A percentile compares a stretch with the other conserved stretches of the same genome.
Conservation (phyloP, 2,329 filamentous ascomycete species). For the Fusarium camptoceras region DNA sequence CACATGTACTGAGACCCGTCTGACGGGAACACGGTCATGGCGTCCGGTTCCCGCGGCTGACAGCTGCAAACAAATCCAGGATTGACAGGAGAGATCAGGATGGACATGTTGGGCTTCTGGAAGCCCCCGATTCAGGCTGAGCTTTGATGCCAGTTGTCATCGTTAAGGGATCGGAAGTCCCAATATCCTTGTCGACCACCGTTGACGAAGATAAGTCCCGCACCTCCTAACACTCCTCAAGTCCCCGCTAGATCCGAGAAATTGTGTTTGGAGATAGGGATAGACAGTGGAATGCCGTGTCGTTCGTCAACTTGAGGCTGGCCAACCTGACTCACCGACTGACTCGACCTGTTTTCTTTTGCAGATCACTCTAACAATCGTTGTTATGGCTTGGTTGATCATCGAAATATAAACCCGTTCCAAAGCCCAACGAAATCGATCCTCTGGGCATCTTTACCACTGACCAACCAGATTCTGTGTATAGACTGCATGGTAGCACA, state of each 20-base stretch:
- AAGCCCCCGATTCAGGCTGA: conserved; percentile 21
- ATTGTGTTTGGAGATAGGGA: background rate
- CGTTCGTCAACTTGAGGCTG: background rate
- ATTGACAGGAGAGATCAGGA: background rate
- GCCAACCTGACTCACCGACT: background rate
- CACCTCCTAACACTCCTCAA: conserved; percentile 2
- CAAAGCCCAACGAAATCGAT: background rate
- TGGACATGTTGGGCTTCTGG: conserved; percentile 13
- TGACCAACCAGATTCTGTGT: conserved; percentile 4
- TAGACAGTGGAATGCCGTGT: background rate
- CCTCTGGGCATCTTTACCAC: background rate
- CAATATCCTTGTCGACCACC: conserved; percentile 1
- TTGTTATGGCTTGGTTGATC: background rate
- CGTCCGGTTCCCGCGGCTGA: conserved; percentile 8
- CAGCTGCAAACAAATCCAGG: background rate
- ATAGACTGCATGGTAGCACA: background rate
- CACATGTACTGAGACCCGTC: conserved; percentile 16
- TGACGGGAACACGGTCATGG: conserved; percentile 16
- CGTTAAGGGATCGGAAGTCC: conserved; percentile 1
- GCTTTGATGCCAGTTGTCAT: conserved; percentile 1
- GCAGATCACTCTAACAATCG: conserved; percentile 3
- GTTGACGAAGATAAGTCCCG: conserved; percentile 13
- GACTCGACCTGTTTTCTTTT: background rate
- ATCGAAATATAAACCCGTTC: background rate
- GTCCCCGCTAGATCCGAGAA: background rate